Conservation (phyloP, 148 eudicot genomes). For the Arbutus unedo region DNA sequence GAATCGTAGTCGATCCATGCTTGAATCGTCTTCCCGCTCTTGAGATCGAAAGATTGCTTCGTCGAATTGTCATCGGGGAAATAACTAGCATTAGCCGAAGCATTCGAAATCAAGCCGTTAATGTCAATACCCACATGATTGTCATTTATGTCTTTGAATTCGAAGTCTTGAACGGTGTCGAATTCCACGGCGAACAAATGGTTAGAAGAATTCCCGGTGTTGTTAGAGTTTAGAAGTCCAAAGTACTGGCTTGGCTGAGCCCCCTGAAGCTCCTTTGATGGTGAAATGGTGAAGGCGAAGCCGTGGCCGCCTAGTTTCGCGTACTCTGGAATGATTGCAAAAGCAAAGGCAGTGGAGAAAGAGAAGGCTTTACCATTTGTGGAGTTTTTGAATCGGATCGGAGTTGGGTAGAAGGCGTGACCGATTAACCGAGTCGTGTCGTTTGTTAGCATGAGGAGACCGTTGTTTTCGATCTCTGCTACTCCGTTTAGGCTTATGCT, state of each 20-base stretch:
- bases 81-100: conserved; percentile 50
- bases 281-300: conserved; percentile 63
- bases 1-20: conserved; percentile 87
- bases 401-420: conserved; percentile 57
- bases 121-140: conserved; percentile 82
- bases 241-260: conserved; percentile 74
- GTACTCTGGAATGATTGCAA: conserved; percentile 62
- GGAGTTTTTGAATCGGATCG: conserved; percentile 52
- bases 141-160: conserved; percentile 62
- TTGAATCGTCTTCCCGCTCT: conserved; percentile 53
- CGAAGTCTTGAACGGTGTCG: conserved; percentile 74
- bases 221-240: conserved; percentile 54
- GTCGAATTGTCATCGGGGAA: conserved; percentile 44
- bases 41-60: conserved; percentile 36
- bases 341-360: conserved; percentile 75
- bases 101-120: conserved; percentile 53
- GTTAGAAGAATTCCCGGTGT: conserved; percentile 61
- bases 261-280: conserved; percentile 37
- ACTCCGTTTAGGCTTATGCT: conserved; percentile 48
- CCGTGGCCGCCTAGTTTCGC: conserved; percentile 79
- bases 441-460: conserved; percentile 53
- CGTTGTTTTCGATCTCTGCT: conserved; percentile 48
- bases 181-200: conserved; percentile 80
- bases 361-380: conserved; percentile 39
- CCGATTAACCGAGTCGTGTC: conserved; percentile 49